Conservation (phyloP, 345 rosid species). For the Diplotaxis tenuifolia region DNA sequence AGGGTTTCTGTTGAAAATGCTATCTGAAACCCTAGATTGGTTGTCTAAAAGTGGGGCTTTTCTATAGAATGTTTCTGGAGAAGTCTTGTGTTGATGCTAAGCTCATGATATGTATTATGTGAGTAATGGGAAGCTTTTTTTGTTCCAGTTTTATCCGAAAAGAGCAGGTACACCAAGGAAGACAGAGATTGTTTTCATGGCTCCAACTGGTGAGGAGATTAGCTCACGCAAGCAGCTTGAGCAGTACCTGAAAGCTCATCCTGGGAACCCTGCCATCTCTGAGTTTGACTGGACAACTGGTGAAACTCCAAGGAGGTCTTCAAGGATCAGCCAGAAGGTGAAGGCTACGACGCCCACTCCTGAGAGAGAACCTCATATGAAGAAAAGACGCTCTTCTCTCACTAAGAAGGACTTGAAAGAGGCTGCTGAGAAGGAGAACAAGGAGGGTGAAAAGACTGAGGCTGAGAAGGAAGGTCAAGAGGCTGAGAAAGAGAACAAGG, state of each 20-base stretch:
- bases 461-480: background rate
- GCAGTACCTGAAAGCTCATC: constrained; percentile 71
- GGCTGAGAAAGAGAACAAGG: background rate
- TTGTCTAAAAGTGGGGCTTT: constrained; percentile 24
- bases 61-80: background rate
- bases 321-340: constrained; percentile 74
- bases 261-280: constrained; percentile 59
- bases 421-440: constrained; percentile 33
- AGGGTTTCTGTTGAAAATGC: constrained; percentile 5
- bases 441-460: constrained; percentile 21
- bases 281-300: constrained; percentile 92
- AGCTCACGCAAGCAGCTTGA: constrained; percentile 64
- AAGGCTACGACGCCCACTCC: constrained; percentile 65
- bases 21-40: constrained; percentile 17
- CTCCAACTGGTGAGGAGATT: constrained; percentile 84
- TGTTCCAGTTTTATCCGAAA: constrained; percentile 62
- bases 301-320: constrained; percentile 87
- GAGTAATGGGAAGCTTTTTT: background rate
- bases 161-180: constrained; percentile 62
- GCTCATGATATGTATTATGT: background rate
- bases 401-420: constrained; percentile 30
- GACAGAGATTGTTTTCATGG: constrained; percentile 64
- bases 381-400: constrained; percentile 54
- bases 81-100: background rate
- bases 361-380: constrained; percentile 62